Base-by-base conservation (phyloP, 148 eudicot species). In the Chenopodium quinoa region DNA sequence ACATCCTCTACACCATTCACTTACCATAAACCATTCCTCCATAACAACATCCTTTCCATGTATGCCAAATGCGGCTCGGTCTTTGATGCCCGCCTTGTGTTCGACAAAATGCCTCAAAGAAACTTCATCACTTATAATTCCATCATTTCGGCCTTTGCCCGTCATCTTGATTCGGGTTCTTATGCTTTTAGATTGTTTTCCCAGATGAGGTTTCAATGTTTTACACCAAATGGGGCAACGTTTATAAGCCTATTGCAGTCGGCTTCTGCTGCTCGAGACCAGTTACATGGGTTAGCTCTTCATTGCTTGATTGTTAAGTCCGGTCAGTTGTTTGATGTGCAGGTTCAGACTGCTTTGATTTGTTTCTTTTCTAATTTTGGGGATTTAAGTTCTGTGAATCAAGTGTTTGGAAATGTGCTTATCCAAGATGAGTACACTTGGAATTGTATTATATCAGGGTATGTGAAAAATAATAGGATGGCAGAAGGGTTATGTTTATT, bases 61-160 rank as follows among this genome's bases (percentile, higher is more conserved):
- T 95, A 95, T 74, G 81, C 86, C 0, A 83, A 88, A 70, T 92
- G 91, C 77, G 93, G 93, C 1, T 93, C 97, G 13, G 71, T 89
- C 9, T 4, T 14, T 44, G 71, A 87, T 80, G 82, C 92, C 62
- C 91, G 82, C 65, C 81, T 64, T 1, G 75, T 95, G 91, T 92
- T 95, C 89, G 97, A 95, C 78, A 84, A 88, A 89, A 95, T 95
- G 97, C 92, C 92, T 81, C 86, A 83, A 1, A 82, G 90, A 89
- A 95, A 83, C 85, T 76, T 90, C 67, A 87, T 93, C 40, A 89
- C 99, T 16, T 95, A 89, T 83, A 93, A 90, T 66, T 83, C 89
- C 32, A 85, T 93, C 64, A 88, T 95, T 70, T 70, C 92, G 0
- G 89, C 97, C 40, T 92, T 88, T 89, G 91, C 94, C 80, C 93